Evolutionary conservation across 2,329 filamentous ascomycete species (phyloP).

Genomic region (Clonostachys chloroleuca): DNA sequence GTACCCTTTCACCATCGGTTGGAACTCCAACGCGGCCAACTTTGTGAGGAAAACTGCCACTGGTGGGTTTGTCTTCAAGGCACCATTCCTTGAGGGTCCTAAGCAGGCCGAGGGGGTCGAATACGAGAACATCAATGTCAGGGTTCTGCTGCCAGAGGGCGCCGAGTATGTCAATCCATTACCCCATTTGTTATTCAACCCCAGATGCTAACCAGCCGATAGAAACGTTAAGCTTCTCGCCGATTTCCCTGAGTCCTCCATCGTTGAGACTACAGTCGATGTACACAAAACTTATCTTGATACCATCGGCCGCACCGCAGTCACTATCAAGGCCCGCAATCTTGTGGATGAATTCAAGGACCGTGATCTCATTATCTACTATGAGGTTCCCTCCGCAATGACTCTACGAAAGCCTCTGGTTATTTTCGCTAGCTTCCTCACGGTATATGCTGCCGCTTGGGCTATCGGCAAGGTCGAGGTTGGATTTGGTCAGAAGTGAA

Average conservation of each 20-base stretch:
- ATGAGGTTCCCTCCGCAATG: slow-evolving; percentile 74
- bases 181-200: not conserved
- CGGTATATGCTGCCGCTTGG: slow-evolving; percentile 73
- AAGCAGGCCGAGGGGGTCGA: slow-evolving; percentile 80
- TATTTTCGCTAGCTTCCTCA: slow-evolving; percentile 68
- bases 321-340: slow-evolving; percentile 78
- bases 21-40: slow-evolving; percentile 80
- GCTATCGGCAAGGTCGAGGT: slow-evolving; percentile 73
- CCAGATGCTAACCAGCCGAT: slow-evolving; percentile 25
- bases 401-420: slow-evolving; percentile 82
- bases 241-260: slow-evolving; percentile 58
- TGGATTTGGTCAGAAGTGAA: slow-evolving; percentile 58
- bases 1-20: slow-evolving; percentile 94
- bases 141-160: slow-evolving; percentile 86
- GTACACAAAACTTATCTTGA: slow-evolving; percentile 91
- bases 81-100: slow-evolving; percentile 91
- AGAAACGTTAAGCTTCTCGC: slow-evolving; percentile 80
- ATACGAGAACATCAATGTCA: slow-evolving; percentile 76
- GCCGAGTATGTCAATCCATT: slow-evolving; percentile 59
- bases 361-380: slow-evolving; percentile 78
- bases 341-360: slow-evolving; percentile 87
- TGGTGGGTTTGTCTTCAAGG: slow-evolving; percentile 78
- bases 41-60: slow-evolving; percentile 66
- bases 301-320: slow-evolving; percentile 79
- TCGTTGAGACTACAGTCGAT: slow-evolving; percentile 54